phyloP scores from a whole-genome alignment of 108 stramenopile genomes.

The Cyclostephanos tholiformis region DNA sequence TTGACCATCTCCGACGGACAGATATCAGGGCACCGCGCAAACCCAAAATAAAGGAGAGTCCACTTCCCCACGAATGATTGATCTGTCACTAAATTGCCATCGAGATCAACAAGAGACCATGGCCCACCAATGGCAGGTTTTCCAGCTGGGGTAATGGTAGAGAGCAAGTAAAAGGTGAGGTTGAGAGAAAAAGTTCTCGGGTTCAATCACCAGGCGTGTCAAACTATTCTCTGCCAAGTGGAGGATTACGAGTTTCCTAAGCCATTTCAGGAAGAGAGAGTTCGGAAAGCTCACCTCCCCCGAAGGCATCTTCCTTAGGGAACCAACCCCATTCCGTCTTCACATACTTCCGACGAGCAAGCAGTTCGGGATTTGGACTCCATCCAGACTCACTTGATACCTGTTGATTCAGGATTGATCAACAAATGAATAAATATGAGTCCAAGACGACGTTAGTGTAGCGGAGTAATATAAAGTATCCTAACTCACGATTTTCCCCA shows the following conservation, averaged over 20 bases:
- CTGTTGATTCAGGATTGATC: conserved; percentile 3
- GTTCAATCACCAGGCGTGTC: not conserved
- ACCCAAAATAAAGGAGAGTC: conserved; percentile 98
- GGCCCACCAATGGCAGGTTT: conserved; percentile 91
- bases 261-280: conserved; percentile 18
- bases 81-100: conserved; percentile 85
- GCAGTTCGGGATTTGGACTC: conserved; percentile 84
- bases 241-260: not conserved
- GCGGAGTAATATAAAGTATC: not conserved
- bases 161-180: not conserved
- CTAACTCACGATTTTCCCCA: conserved; percentile 81
- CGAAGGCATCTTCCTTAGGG: conserved; percentile 86
- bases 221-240: not conserved
- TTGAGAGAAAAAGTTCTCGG: not conserved
- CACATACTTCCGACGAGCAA: conserved; percentile 84
- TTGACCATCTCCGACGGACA: conserved; percentile 99
- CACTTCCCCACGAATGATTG: conserved; percentile 86
- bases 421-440: not conserved
- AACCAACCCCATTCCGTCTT: conserved; percentile 85
- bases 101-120: conserved; percentile 87
- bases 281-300: conserved; percentile 72
- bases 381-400: conserved; percentile 87
- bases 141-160: conserved; percentile 59
- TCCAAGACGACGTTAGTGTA: not conserved
- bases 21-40: conserved; percentile 99